Evolutionary conservation across 2,329 filamentous ascomycete species (phyloP).

Genomic region (Gliomastix tumulicola): DNA sequence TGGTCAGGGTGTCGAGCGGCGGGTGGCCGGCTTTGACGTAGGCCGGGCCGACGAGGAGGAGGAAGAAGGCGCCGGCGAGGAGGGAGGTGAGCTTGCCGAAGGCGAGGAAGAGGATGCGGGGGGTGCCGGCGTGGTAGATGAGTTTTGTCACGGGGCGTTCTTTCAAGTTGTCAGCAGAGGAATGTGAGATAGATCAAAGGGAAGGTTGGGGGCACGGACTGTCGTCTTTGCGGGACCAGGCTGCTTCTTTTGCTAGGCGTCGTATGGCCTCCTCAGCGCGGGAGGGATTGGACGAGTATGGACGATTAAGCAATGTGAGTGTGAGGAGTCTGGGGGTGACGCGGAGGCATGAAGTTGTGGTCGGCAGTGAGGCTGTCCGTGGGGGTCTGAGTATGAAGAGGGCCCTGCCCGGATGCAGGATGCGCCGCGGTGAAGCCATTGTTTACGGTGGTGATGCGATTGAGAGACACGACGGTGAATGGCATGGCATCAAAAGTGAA

Average conservation of each 20-base stretch:
- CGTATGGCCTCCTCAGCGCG: neutral
- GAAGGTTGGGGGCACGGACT: conserved; percentile 1
- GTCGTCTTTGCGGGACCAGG: neutral
- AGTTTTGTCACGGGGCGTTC: conserved; percentile 53
- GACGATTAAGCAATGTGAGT: no score
- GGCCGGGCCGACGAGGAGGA: conserved; percentile 53
- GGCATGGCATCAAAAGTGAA: no score
- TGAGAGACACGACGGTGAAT: no score
- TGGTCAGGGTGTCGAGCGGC: conserved; percentile 26
- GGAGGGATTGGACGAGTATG: neutral
- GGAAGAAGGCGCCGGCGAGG: conserved; percentile 61
- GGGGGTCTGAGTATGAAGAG: no score
- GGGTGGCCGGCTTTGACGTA: conserved; percentile 38
- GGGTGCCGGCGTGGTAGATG: conserved; percentile 69
- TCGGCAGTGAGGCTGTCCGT: no score
- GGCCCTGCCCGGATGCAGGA: no score
- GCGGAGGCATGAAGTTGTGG: no score
- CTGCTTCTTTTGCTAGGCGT: neutral
- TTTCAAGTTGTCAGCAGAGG: no score
- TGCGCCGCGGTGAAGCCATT: no score
- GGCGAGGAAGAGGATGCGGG: conserved; percentile 60
- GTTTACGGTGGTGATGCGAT: neutral
- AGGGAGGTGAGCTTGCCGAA: conserved; percentile 66
- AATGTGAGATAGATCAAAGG: no score
- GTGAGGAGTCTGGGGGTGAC: no score